Base-by-base conservation (phyloP, 176 grass and related monocot species). In the Areca catechu region DNA sequence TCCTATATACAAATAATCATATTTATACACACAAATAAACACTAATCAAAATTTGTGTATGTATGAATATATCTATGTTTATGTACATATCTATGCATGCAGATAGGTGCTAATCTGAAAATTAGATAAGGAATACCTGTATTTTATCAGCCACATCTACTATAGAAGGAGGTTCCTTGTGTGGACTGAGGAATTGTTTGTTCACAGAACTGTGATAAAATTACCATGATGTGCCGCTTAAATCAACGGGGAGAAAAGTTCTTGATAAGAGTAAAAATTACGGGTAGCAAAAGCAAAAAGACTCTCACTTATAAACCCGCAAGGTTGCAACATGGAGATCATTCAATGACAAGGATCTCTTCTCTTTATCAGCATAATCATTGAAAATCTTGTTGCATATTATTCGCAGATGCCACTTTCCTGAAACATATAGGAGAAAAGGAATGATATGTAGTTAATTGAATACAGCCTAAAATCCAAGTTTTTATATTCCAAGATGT, bases 241-340 rank as follows among this genome's bases (percentile, higher is more conserved):
- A 57, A 21, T 21, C 19, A 20, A 19, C 0, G 19, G 2, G 4
- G 5, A 7, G 12, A 19, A 7, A 50, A 7, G 2, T 22, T 2
- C 4, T 5, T 7, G 25, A 7, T 22, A 53, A 7, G 15, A 9
- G 60, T 51, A 6, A 24, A 53, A n/a, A 15, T 51, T 47, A 25
- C 0, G 1, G 5, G 19, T 1, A 4, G 12, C 7, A 20, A 7
- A 17, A 28, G 1, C 25, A 22, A 3, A 1, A 2, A 24, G 15
- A 50, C 34, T 16, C 75, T 74, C 72, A 95, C 85, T 89, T 86
- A 68, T 83, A 95, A 54, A 95, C 85, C 72, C 63, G 73, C 50
- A 95, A 72, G 52, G 73, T 80, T 68, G 90, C 85, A 58, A 86
- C 22, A 19, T 83, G 85, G 4, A 89, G 82, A 9, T 66, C 58